These are phyloP conservation scores for Xylaria sp. DNA, from an alignment of 2,329 filamentous ascomycete species.

Conservation along the genomic window DNA sequence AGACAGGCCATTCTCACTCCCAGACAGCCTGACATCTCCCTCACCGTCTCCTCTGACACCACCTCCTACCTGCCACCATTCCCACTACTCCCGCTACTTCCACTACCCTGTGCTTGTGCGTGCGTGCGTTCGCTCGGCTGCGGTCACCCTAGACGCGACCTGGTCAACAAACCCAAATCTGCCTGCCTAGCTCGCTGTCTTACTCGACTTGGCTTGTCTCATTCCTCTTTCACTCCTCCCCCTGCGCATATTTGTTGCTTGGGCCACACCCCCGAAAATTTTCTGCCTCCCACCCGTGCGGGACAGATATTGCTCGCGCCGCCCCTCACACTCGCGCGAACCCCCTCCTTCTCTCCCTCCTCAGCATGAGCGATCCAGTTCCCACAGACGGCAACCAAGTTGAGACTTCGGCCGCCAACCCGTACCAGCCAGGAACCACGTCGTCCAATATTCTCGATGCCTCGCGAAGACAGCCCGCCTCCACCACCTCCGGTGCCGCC, in stretches of 20 bases:
- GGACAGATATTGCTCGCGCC: conserved; percentile 39
- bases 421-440: conserved; percentile 40
- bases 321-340: conserved; percentile 35
- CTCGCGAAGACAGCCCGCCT: conserved; percentile 67
- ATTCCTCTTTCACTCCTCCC: conserved; percentile 37
- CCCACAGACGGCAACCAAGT: conserved; percentile 44
- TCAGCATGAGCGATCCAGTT: conserved; percentile 46
- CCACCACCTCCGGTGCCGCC: conserved; percentile 65
- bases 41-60: not conserved
- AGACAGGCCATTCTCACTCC: not conserved
- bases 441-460: conserved; percentile 56
- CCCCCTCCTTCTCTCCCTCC: conserved; percentile 39
- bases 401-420: conserved; percentile 44
- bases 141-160: conserved; percentile 40
- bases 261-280: conserved; percentile 44
- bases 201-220: conserved; percentile 39
- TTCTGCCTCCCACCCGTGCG: conserved; percentile 33
- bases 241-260: conserved; percentile 36
- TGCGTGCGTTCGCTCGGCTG: conserved; percentile 33
- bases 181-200: conserved; percentile 34
- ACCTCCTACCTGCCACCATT: not conserved
- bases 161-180: conserved; percentile 26
- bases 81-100: not conserved
- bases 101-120: conserved; percentile 10
- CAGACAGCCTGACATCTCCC: not conserved